Percentiles rank a stretch among this genome's conserved stretches.
Evolutionary conservation across 352 stramenopile species (phyloP).

Genomic region (Phytophthora capsici): DNA sequence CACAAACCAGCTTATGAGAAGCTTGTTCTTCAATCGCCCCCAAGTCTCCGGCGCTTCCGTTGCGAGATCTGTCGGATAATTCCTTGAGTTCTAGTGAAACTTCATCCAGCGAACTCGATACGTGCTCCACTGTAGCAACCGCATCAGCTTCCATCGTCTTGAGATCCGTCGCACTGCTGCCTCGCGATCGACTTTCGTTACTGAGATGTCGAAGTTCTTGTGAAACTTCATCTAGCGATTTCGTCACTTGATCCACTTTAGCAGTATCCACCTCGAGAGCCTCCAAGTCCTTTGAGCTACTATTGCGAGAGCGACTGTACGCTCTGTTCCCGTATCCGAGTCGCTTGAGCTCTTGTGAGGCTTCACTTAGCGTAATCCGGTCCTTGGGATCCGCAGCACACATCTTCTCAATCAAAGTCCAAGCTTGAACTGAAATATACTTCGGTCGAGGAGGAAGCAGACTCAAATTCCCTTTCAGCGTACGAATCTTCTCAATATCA

Average conservation of each 20-base stretch:
- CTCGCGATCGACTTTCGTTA: constrained; percentile 20
- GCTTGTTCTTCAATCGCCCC: constrained; percentile 25
- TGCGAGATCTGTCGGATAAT: constrained; percentile 31
- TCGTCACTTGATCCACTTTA: constrained; percentile 28
- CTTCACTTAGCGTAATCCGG: constrained; percentile 56
- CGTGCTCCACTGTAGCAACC: constrained; percentile 20
- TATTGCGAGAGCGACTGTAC: constrained; percentile 21
- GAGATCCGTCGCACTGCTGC: constrained; percentile 19
- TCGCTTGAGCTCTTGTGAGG: constrained; percentile 51
- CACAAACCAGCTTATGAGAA: constrained; percentile 28
- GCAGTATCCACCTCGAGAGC: constrained; percentile 17
- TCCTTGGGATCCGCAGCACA: constrained; percentile 54
- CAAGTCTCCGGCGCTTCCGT: constrained; percentile 16
- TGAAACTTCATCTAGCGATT: constrained; percentile 46
- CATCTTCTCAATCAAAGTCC: constrained; percentile 71
- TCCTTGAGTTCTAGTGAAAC: constrained; percentile 43
- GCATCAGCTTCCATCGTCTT: constrained; percentile 17
- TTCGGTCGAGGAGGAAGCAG: constrained; percentile 60
- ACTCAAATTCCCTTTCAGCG: constrained; percentile 59
- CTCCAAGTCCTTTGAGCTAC: constrained; percentile 27
- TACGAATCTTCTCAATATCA: constrained; percentile 53
- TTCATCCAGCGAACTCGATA: constrained; percentile 43
- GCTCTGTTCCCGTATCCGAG: constrained; percentile 51
- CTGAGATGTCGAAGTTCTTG: constrained; percentile 47
- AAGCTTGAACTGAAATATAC: constrained; percentile 47